phyloP scores from a whole-genome alignment of 345 rosid species.

The Aquilaria yunnanensis region DNA sequence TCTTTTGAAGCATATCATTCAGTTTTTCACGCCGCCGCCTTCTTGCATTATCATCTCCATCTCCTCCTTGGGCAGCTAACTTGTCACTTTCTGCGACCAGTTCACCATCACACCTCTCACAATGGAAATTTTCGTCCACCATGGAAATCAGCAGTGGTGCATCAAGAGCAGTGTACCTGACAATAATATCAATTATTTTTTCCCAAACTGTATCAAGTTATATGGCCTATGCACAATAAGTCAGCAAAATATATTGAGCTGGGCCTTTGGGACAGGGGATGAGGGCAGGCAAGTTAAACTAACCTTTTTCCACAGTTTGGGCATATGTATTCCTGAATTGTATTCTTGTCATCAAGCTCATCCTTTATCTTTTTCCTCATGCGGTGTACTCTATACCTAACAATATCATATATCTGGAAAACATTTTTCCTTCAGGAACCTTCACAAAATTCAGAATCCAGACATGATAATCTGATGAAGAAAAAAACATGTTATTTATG shows the following conservation, averaged over 20 bases:
- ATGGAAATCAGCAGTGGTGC: conserved; percentile 59
- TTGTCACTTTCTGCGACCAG: conserved; percentile 92
- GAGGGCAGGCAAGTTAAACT: conserved; percentile 3
- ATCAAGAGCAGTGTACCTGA: conserved; percentile 84
- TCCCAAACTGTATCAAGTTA: too few species aligned
- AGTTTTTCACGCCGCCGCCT: conserved; percentile 75
- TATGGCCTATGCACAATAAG: too few species aligned
- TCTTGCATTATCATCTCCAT: conserved; percentile 88
- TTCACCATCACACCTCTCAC: conserved; percentile 86
- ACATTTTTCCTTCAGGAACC: conserved; percentile 16
- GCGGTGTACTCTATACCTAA: conserved; percentile 65
- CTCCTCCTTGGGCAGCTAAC: conserved; percentile 76
- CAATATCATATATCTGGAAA: conserved; percentile 74
- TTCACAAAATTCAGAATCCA: conserved; percentile 11
- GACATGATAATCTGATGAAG: conserved; percentile 1
- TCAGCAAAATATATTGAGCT: not conserved
- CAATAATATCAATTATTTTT: conserved; percentile 14
- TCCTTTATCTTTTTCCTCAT: conserved; percentile 78
- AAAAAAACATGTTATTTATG: not conserved
- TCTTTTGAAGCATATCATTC: conserved; percentile 64
- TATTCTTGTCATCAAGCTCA: conserved; percentile 78
- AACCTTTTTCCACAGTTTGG: conserved; percentile 86
- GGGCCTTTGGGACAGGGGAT: not conserved
- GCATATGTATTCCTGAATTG: conserved; percentile 86
- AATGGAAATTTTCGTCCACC: conserved; percentile 75